Base-by-base conservation (phyloP, 805 yeast genomes). In the Lachancea meyersii region DNA sequence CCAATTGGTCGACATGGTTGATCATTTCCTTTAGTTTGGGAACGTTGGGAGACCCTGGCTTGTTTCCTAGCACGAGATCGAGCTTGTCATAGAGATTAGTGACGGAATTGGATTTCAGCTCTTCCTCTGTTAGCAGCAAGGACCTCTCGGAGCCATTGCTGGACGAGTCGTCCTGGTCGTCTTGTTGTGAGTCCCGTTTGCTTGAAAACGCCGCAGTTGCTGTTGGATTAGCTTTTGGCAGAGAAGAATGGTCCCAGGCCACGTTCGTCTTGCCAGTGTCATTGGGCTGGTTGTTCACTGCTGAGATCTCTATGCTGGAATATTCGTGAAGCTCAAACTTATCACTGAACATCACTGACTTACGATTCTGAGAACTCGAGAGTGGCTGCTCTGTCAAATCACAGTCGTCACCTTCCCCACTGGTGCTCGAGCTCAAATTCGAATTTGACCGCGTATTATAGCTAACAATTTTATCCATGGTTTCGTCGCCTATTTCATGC, bases 401-500 rank as follows among this genome's bases (percentile, higher is more conserved):
- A 17, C 10, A 11, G 4, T 31, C 11, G 22, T 18, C 35, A 6
- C 9, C 16, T 8, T 32, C 23, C 7, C 14, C 22, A 6, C n/a
- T n/a, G n/a, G n/a, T n/a, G n/a, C n/a, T n/a, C n/a, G 35, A 22
- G 5, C 23, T 38, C n/a, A 30, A 6, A 18, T 24, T 30, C n/a
- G 41, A 28, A 23, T 42, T 42, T 3, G 35, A 21, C 19, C 30
- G 30, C n/a, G 63, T 61, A 38, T 61, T 58, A 38, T 57, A 52
- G 7, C 44, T 46, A 1, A 58, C 60, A 17, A 59, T 44, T 55
- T 53, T 50, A 8, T 58, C 64, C 63, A 61, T 58, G 0, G 63
- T 61, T 7, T 59, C 64, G 21, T 58, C 63, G 4, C 63, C 63
- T 11, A 59, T 54, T 11, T 59, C 63, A 16, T 57, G 53, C 31